Base-by-base conservation (phyloP, 1,139 yeast genomes). In the Saccharomyces pastorianus region DNA sequence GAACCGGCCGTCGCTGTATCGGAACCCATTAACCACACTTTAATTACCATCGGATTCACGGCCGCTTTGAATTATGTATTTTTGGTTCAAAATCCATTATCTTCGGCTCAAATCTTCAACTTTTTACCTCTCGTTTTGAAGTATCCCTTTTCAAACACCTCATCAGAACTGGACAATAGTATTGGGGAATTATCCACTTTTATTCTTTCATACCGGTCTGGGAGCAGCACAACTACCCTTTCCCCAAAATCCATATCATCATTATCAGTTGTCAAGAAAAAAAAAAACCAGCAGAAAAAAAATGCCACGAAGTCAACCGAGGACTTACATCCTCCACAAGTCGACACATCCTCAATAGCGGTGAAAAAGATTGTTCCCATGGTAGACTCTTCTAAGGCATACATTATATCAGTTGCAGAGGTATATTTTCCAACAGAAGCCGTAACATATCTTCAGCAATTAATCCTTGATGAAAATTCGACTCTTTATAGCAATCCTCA, bases 331-430 rank as follows among this genome's bases (percentile, higher is more conserved):
- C 13, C 17, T 9, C 44, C 44, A 20, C 17, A 20, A 17, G 17
- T 38, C 17, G 25, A 20, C 13, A 17, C 23, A 11, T 38, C 44
- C n/a, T 38, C 44, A 17, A 38, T 38, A 38, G 44, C 11, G 23
- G 44, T 38, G n/a, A 38, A 38, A 58, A 78, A 83, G 66, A 76
- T 85, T 62, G 80, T 84, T 58, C 91, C 91, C 38, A 81, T 78
- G 67, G 74, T 82, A 2, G 77, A 86, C 3, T 46, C 68, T 2
- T 71, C 69, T 29, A 71, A 72, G 46, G 67, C 68, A 49, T 84
- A 84, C 67, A 79, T 85, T 51, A 83, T 83, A 54, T 82, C 90
- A 1, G 85, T 85, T 57, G 90, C 90, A n/a, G 87, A 83, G 66
- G 84, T 84, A 54, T 84, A 82, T 64, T 84, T 82, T 74, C 86